Evolutionary conservation across 2,329 filamentous ascomycete species (phyloP).

Genomic region (Colletotrichum cereale): DNA sequence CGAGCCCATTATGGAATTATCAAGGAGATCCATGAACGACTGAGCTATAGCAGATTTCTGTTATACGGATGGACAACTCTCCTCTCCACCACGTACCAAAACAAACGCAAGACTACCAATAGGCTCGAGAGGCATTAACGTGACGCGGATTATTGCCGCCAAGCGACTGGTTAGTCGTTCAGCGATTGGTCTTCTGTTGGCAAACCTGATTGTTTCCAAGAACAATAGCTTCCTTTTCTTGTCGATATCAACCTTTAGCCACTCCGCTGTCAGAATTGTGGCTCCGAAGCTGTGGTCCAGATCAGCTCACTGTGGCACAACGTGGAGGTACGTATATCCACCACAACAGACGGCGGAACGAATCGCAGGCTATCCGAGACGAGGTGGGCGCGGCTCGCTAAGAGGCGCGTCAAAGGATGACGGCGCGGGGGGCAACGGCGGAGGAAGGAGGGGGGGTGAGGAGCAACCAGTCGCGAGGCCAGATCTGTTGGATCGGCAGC

Average conservation of each 20-base stretch:
- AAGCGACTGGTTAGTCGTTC: constrained; percentile 19
- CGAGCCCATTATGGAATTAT: constrained; percentile 18
- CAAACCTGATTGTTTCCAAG: neutral
- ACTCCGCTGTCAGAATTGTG: constrained; percentile 3
- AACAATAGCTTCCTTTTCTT: constrained; percentile 10
- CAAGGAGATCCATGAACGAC: constrained; percentile 32
- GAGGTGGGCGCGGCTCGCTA: constrained; percentile 34
- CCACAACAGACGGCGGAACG: constrained; percentile 4
- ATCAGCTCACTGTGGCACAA: constrained; percentile 25
- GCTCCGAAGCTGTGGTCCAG: neutral
- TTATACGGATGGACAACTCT: constrained; percentile 42
- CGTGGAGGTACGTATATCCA: neutral
- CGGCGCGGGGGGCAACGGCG: constrained; percentile 11
- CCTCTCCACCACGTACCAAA: constrained; percentile 8
- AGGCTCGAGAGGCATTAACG: constrained; percentile 43
- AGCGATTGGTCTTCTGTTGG: constrained; percentile 21
- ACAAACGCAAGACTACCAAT: constrained; percentile 19
- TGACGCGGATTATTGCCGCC: constrained; percentile 43
- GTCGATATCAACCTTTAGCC: constrained; percentile 3
- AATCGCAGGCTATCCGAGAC: constrained; percentile 26
- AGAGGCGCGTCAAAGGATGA: constrained; percentile 24
- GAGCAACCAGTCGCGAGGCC: constrained; percentile 23
- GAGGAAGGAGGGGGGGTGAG: constrained; percentile 9
- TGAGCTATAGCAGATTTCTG: constrained; percentile 37
- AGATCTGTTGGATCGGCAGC: constrained; percentile 28